Evolutionary conservation across 2,329 filamentous ascomycete species (phyloP).

Genomic region (Lojkania enalia): DNA sequence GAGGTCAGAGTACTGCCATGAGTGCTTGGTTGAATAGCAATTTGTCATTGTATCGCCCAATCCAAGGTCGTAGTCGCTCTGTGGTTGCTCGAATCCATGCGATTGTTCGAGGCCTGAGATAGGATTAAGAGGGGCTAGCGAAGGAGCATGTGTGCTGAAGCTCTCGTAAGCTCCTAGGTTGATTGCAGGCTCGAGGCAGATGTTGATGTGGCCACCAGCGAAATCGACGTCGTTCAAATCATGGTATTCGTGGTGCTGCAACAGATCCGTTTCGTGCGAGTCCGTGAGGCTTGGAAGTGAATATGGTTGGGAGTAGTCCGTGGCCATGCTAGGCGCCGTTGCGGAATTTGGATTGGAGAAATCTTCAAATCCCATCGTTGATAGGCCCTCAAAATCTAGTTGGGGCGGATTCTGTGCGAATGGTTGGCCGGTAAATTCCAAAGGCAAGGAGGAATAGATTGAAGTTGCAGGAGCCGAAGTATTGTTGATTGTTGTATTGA

Average conservation of each 20-base stretch:
- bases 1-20: constrained; percentile 25
- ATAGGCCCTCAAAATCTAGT: constrained; percentile 24
- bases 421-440: constrained; percentile 21
- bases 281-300: constrained; percentile 26
- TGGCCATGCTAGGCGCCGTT: constrained; percentile 25
- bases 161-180: constrained; percentile 27
- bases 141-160: constrained; percentile 8
- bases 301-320: constrained; percentile 32
- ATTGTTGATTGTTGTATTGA: constrained; percentile 2
- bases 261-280: constrained; percentile 21
- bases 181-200: constrained; percentile 43
- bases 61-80: constrained; percentile 19
- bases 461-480: constrained; percentile 8
- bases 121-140: constrained; percentile 13
- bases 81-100: constrained; percentile 6
- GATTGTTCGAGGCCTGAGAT: constrained; percentile 21
- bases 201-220: constrained; percentile 44
- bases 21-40: constrained; percentile 29
- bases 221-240: constrained; percentile 47
- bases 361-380: constrained; percentile 25
- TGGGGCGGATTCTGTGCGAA: constrained; percentile 24
- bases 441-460: constrained; percentile 22
- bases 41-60: constrained; percentile 8
- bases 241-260: constrained; percentile 15
- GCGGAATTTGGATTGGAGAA: constrained; percentile 28